A percentile compares a stretch with the other conserved stretches of the same genome.
phyloP scores from a whole-genome alignment of 805 yeast genomes.

The Candida pseudofarinosa region DNA sequence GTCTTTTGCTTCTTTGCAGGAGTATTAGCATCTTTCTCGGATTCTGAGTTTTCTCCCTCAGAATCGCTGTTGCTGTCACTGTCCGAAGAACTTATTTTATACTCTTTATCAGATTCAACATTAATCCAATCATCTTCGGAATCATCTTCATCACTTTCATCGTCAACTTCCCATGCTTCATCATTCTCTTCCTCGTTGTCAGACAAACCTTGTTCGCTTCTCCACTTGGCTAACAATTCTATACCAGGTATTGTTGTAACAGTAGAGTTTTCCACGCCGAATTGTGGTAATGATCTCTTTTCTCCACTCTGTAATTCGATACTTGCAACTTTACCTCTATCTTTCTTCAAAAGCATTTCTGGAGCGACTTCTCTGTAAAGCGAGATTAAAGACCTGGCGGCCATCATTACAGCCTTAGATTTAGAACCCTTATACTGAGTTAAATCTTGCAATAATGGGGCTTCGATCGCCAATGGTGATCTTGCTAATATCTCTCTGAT shows the following conservation, averaged over 20 bases:
- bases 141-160: slow-evolving; percentile 48
- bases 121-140: slow-evolving; percentile 91
- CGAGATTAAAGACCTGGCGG: slow-evolving; percentile 83
- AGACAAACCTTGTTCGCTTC: slow-evolving; percentile 52
- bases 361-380: slow-evolving; percentile 95
- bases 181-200: slow-evolving; percentile 49
- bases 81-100: slow-evolving; percentile 49
- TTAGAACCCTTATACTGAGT: slow-evolving; percentile 89
- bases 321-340: slow-evolving; percentile 89
- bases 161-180: slow-evolving; percentile 60
- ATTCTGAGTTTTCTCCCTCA: slow-evolving; percentile 22
- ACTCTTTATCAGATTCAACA: slow-evolving; percentile 78
- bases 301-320: slow-evolving; percentile 70
- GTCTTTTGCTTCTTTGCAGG: slow-evolving; percentile 24
- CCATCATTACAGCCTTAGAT: slow-evolving; percentile 89
- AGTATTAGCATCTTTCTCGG: slow-evolving; percentile 24
- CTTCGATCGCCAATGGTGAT: slow-evolving; percentile 92
- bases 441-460: slow-evolving; percentile 82
- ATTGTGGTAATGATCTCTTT: slow-evolving; percentile 49
- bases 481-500: slow-evolving; percentile 89
- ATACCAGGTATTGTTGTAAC: slow-evolving; percentile 84
- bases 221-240: slow-evolving; percentile 87
- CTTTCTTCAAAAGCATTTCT: slow-evolving; percentile 84
- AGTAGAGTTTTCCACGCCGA: slow-evolving; percentile 66
- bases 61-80: slow-evolving; percentile 32